phyloP scores from a whole-genome alignment of 2,329 filamentous ascomycete species.

The Pyrenophora seminiperda region DNA sequence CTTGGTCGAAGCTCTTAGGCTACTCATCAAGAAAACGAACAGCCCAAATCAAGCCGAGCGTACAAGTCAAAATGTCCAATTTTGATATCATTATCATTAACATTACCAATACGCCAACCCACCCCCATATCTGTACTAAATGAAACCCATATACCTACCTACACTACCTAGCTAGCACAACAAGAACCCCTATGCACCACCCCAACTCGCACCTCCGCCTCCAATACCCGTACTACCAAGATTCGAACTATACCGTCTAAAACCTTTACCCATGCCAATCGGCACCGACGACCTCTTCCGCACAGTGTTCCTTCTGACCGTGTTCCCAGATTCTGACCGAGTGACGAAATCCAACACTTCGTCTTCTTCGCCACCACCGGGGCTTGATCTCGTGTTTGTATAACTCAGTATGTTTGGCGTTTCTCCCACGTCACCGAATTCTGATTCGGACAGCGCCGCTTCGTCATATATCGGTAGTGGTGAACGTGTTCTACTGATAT shows the following conservation, averaged over 20 bases:
- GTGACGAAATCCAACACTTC: conserved; percentile 14
- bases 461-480: conserved; percentile 16
- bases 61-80: no score
- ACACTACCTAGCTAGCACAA: no score
- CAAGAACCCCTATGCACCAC: conserved; percentile 24
- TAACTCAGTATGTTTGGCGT: conserved; percentile 43
- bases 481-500: not conserved
- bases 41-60: no score
- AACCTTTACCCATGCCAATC: conserved; percentile 53
- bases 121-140: no score
- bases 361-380: conserved; percentile 27
- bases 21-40: no score
- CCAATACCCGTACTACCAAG: conserved; percentile 49
- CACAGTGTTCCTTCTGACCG: conserved; percentile 35
- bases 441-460: conserved; percentile 40
- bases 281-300: conserved; percentile 51
- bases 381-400: conserved; percentile 38
- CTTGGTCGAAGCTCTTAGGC: no score
- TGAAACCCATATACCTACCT: no score
- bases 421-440: conserved; percentile 43
- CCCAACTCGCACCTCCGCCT: conserved; percentile 42
- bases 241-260: conserved; percentile 54
- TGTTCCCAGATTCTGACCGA: conserved; percentile 21
- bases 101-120: no score
- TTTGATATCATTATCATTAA: no score